Conservation (phyloP, 805 yeast genomes). For the Candida stauntonica region DNA sequence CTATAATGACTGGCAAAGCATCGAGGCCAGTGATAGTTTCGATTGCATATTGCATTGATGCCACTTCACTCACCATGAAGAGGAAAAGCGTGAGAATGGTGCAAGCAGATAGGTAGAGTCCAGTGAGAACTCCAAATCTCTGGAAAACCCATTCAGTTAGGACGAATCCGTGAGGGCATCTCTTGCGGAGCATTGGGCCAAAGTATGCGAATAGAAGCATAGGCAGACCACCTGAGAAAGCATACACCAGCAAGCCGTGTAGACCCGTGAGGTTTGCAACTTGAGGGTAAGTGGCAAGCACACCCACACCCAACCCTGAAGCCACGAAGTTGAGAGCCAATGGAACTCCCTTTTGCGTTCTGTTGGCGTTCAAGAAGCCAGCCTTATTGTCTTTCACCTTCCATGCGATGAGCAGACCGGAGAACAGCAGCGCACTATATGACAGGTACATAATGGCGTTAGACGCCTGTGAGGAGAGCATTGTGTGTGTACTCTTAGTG, state of each 20-base stretch:
- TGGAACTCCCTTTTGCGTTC: slow-evolving; percentile 76
- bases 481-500: too few relatives aligned
- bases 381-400: slow-evolving; percentile 41
- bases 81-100: slow-evolving; percentile 81
- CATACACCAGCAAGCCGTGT: slow-evolving; percentile 81
- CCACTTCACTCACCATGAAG: slow-evolving; percentile 82
- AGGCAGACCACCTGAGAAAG: slow-evolving; percentile 77
- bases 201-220: slow-evolving; percentile 75
- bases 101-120: slow-evolving; percentile 71
- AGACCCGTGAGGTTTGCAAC: slow-evolving; percentile 83
- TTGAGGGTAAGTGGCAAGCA: slow-evolving; percentile 78
- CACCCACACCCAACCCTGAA: slow-evolving; percentile 89
- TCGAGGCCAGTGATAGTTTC: slow-evolving; percentile 72
- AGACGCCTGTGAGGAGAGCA: slow-evolving; percentile 48
- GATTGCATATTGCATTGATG: slow-evolving; percentile 75
- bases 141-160: slow-evolving; percentile 92
- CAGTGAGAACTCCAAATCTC: slow-evolving; percentile 69
- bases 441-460: slow-evolving; percentile 63
- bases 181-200: slow-evolving; percentile 75
- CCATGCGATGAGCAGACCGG: slow-evolving; percentile 61
- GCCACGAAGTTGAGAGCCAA: slow-evolving; percentile 87
- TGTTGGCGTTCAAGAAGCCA: slow-evolving; percentile 70
- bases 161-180: slow-evolving; percentile 87
- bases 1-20: slow-evolving; percentile 76
- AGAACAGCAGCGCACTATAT: slow-evolving; percentile 48